Conservation (phyloP, 352 stramenopile species). For the Discostella stelligera region DNA sequence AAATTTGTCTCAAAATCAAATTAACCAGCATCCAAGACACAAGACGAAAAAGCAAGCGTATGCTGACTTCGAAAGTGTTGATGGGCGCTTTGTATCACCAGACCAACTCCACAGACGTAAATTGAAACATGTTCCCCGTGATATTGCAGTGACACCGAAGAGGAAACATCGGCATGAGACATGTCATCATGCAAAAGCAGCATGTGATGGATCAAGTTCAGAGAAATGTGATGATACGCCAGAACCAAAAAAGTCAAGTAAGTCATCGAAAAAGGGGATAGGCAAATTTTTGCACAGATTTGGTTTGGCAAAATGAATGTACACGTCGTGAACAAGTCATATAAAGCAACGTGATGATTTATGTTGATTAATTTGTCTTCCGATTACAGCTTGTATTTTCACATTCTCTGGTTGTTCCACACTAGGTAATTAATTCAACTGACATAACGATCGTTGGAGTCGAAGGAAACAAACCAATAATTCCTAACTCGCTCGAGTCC, state of each 20-base stretch:
- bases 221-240: conserved; percentile 6
- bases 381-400: too few relatives aligned
- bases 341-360: neutral
- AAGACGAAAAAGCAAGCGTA: conserved; percentile 3
- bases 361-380: neutral
- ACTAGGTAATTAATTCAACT: too few relatives aligned
- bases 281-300: conserved; percentile 20
- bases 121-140: conserved; percentile 21
- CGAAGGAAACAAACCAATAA: too few relatives aligned
- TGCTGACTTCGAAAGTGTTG: conserved; percentile 30
- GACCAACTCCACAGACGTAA: neutral
- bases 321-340: neutral
- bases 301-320: neutral
- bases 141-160: conserved; percentile 44
- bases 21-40: neutral
- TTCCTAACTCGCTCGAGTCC: neutral
- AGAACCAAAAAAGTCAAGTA: conserved; percentile 3
- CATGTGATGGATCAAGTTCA: neutral
- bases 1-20: neutral
- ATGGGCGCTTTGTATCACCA: conserved; percentile 9
- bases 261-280: conserved; percentile 3
- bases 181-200: neutral
- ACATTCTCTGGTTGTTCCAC: too few relatives aligned
- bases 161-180: conserved; percentile 4
- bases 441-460: too few relatives aligned